Conservation (phyloP, 2,329 filamentous ascomycete species). For the Plectosphaerella sp. region DNA sequence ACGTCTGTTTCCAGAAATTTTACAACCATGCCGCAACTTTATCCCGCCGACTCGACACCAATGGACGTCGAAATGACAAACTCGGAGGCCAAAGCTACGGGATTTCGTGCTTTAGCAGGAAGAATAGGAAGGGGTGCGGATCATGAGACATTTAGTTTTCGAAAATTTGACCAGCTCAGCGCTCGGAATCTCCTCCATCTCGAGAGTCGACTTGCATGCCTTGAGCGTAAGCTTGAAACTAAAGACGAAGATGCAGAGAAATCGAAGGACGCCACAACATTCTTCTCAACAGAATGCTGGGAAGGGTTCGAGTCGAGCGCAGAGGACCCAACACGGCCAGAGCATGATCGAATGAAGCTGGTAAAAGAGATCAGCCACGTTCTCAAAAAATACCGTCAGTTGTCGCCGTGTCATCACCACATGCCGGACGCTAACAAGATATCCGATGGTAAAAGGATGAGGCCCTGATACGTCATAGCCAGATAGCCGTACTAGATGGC, state of each 20-base stretch:
- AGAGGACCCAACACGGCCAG: background rate
- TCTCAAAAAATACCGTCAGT: conserved; percentile 5
- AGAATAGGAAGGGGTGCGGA: background rate
- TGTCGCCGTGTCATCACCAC: background rate
- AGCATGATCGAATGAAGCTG: background rate
- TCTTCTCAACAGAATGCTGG: conserved; percentile 1
- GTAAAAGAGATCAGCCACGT: background rate
- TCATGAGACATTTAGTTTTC: conserved; percentile 5
- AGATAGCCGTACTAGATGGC: background rate
- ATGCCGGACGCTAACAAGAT: background rate
- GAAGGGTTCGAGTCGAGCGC: conserved; percentile 6
- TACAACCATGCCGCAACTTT: too few species aligned
- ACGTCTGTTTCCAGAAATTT: too few species aligned
- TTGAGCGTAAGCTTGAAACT: background rate
- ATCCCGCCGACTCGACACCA: too few species aligned
- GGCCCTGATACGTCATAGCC: background rate
- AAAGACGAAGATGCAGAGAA: background rate
- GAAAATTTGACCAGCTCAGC: conserved; percentile 3
- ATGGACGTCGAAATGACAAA: background rate
- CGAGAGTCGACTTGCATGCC: background rate
- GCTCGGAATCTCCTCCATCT: conserved; percentile 6
- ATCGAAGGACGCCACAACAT: background rate
- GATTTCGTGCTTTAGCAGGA: background rate
- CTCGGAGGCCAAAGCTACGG: background rate
- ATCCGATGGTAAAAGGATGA: background rate